Evolutionary conservation across 352 stramenopile genomes (phyloP).

Genomic region (Phytophthora pini): DNA sequence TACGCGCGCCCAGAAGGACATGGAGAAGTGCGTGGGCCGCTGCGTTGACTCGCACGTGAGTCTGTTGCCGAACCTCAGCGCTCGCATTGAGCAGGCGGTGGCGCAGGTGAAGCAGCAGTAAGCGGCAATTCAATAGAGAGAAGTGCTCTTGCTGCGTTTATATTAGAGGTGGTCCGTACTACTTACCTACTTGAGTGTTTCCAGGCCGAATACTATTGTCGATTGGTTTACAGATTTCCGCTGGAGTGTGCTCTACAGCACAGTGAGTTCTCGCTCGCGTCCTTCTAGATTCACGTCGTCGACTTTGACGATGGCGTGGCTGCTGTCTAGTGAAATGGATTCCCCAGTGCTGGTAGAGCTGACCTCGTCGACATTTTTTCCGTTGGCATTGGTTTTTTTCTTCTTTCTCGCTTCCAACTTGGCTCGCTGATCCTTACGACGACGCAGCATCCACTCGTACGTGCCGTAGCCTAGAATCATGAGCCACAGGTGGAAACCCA

Average conservation of each 20-base stretch:
- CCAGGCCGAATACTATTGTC: conserved; percentile 10
- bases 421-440: conserved; percentile 68
- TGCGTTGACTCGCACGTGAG: conserved; percentile 83
- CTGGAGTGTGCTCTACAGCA: conserved; percentile 23
- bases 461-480: conserved; percentile 83
- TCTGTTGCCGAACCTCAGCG: conserved; percentile 74
- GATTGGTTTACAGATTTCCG: conserved; percentile 12
- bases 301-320: conserved; percentile 21
- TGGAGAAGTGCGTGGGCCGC: conserved; percentile 71
- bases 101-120: conserved; percentile 73
- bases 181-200: background rate
- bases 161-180: conserved; percentile 2
- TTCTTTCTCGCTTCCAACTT: conserved; percentile 61
- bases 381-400: conserved; percentile 1
- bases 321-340: conserved; percentile 37
- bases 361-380: conserved; percentile 13
- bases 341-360: conserved; percentile 27
- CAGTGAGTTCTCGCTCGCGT: conserved; percentile 35
- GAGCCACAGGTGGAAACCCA: conserved; percentile 86
- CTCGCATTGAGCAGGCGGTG: conserved; percentile 77
- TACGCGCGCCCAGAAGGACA: conserved; percentile 69
- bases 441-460: conserved; percentile 90
- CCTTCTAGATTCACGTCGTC: conserved; percentile 23
- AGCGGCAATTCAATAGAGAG: conserved; percentile 20
- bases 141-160: conserved; percentile 9